phyloP scores from a whole-genome alignment of 805 yeast genomes.

The Sugiyamaella chiloensis region DNA sequence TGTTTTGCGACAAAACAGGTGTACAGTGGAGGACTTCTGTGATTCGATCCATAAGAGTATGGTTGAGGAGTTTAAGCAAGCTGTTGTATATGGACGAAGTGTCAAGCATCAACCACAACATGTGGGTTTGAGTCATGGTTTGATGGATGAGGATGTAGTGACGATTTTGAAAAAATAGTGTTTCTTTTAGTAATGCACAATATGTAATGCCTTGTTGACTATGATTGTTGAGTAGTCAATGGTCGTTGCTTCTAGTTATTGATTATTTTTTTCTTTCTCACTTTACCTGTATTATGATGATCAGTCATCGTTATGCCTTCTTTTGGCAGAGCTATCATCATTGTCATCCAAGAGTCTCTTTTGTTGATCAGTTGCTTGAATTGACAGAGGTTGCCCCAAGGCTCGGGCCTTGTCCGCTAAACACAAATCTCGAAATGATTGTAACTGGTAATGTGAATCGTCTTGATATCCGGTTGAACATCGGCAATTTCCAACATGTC shows the following conservation, averaged over 20 bases:
- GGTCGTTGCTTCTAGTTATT: too few relatives aligned
- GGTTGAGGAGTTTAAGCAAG: slow-evolving; percentile 90
- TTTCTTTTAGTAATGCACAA: neutral
- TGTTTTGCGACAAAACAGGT: slow-evolving; percentile 75
- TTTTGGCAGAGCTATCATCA: too few relatives aligned
- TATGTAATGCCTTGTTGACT: too few relatives aligned
- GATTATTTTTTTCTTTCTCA: neutral
- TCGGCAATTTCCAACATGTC: slow-evolving; percentile 31
- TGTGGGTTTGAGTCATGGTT: slow-evolving; percentile 79
- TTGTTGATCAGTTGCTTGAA: too few relatives aligned
- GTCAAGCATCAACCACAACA: slow-evolving; percentile 98
- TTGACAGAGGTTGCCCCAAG: neutral
- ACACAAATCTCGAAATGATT: slow-evolving; percentile 14
- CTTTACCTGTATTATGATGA: too few relatives aligned
- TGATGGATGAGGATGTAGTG: slow-evolving; percentile 96
- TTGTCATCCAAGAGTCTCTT: too few relatives aligned
- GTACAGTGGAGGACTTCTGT: slow-evolving; percentile 93
- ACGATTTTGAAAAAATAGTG: slow-evolving; percentile 74
- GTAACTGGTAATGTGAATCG: slow-evolving; percentile 22
- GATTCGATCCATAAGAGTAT: slow-evolving; percentile 91
- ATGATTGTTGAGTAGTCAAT: too few relatives aligned
- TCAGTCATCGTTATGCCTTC: too few relatives aligned
- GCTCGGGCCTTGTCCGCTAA: neutral
- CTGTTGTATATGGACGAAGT: slow-evolving; percentile 85
- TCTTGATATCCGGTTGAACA: slow-evolving; percentile 30